Conservation (phyloP, 768 basidiomycete genomes). For the Tricholoma flavovirens region DNA sequence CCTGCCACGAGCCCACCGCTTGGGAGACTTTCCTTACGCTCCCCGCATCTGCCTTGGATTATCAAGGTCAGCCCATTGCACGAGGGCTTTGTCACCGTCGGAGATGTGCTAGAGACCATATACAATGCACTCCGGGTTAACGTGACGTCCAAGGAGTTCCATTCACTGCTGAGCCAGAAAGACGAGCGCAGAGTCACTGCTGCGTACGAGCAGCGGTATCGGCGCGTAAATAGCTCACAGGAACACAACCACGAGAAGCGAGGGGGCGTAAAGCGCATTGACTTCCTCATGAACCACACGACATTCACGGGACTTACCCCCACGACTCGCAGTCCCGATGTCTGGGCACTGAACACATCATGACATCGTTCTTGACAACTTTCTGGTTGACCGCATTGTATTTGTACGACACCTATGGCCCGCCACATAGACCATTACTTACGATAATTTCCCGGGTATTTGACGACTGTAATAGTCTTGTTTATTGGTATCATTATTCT, state of each 20-base stretch:
- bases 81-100: conserved; percentile 26
- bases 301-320: conserved; percentile 41
- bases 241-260: conserved; percentile 40
- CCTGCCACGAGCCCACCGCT: conserved; percentile 30
- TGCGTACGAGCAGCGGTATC: conserved; percentile 45
- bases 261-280: conserved; percentile 51
- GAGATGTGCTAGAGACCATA: conserved; percentile 30
- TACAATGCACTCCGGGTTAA: conserved; percentile 37
- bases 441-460: not conserved
- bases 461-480: not conserved
- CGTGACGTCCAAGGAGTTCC: conserved; percentile 39
- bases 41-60: conserved; percentile 29
- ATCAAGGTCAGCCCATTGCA: conserved; percentile 27
- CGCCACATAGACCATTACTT: not conserved
- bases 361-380: not conserved
- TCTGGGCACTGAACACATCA: conserved; percentile 24
- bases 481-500: conserved; percentile 1
- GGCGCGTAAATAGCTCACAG: conserved; percentile 26
- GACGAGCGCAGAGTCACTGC: conserved; percentile 32
- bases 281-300: conserved; percentile 45
- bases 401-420: not conserved
- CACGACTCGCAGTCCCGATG: conserved; percentile 24
- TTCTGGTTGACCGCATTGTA: not conserved
- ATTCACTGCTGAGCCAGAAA: conserved; percentile 27
- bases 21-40: conserved; percentile 21